Evolutionary conservation across 108 stramenopile species (phyloP).

Genomic region (Cyclotella choctawhatcheeana): DNA sequence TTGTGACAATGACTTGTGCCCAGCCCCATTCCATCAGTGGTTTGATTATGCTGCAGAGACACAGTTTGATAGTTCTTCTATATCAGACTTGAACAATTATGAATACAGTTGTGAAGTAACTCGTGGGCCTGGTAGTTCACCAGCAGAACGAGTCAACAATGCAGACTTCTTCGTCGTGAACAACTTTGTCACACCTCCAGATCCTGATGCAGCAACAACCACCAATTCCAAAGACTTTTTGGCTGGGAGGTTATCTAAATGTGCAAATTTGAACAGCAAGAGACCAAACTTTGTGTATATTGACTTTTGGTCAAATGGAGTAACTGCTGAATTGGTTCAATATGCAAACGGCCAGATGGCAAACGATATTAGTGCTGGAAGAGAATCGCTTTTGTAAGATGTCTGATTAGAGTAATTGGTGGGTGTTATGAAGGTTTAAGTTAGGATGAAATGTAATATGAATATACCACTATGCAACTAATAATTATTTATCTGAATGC

Average conservation of each 20-base stretch:
- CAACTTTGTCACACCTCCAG: constrained; percentile 51
- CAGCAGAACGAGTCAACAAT: constrained; percentile 6
- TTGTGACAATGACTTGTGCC: constrained; percentile 62
- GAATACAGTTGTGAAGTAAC: constrained; percentile 54
- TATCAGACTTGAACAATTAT: constrained; percentile 51
- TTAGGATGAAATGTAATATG: no score
- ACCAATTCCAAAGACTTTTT: constrained; percentile 38
- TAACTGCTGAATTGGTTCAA: constrained; percentile 32
- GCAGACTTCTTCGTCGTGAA: constrained; percentile 46
- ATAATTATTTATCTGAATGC: no score
- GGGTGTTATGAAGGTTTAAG: no score
- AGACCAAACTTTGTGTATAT: constrained; percentile 51
- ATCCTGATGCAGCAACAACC: constrained; percentile 25
- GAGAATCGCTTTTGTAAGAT: not conserved
- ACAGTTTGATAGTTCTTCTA: constrained; percentile 47
- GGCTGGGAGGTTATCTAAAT: constrained; percentile 22
- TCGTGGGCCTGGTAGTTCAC: constrained; percentile 34
- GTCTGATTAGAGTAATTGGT: no score
- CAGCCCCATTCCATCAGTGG: constrained; percentile 54
- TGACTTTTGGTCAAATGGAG: constrained; percentile 47
- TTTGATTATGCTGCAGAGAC: constrained; percentile 68
- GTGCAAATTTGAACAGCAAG: constrained; percentile 33
- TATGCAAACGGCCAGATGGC: constrained; percentile 34
- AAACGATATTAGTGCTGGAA: not conserved
- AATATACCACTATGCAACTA: no score